Base-by-base conservation (phyloP, 75 land plant genomes). In the Pinus tabuliformis region DNA sequence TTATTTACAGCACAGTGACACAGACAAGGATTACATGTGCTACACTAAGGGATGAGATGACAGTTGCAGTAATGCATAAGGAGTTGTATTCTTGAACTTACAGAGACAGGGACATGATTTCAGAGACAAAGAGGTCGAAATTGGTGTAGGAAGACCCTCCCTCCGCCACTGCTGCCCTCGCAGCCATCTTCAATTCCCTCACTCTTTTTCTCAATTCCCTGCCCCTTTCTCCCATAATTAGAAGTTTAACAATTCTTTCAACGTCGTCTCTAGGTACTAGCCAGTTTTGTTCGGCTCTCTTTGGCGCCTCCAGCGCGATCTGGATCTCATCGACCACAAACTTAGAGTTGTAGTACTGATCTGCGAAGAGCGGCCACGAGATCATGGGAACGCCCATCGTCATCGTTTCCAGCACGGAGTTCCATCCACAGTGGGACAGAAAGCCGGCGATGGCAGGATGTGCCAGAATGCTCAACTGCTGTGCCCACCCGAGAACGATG, bases 361-460 rank as follows among this genome's bases (percentile, higher is more conserved):
- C 86, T 13, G 80, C 76, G n/a, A 42, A 16, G 56, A 66, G 28
- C 54, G 86, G 86, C 83, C 86, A 76, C 16, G 73, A 78, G 20
- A 78, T 14, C 5, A 83, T 57, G 26, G 76, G 76, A 57, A 78
- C 77, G 58, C 84, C 84, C 9, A 15, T 3, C 77, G 73, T 5
- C 78, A 57, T 62, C 64, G 72, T 6, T 82, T 78, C 45, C 5
- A 30, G 24, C 5, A 73, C 72, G 8, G 80, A 65, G 62, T 82
- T 78, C 84, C 83, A 83, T 9, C 84, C 84, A 42, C 81, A 83
- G 36, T 83, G 84, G 68, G 77, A 80, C 6, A 83, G 3, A 26
- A 78, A 78, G 39, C 81, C 84, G 30, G 64, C 80, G 8, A 70
- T 45, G 1, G 84, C 24, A 16, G 52, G 15, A 70, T 83, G 80